Conservation (phyloP, 106 monocot genomes). For the Hemerocallis citrina region DNA sequence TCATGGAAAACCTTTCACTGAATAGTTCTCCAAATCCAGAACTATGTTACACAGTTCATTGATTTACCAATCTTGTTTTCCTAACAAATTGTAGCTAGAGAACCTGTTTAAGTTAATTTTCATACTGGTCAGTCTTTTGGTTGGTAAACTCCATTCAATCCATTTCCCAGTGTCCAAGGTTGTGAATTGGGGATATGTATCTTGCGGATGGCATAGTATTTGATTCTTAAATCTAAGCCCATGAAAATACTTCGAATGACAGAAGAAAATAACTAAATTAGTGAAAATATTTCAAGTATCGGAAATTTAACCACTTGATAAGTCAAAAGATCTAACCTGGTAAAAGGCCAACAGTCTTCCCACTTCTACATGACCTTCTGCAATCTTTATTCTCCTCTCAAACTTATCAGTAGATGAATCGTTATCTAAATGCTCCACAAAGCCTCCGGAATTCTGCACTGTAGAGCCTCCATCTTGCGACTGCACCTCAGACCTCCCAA, state of each 20-base stretch:
- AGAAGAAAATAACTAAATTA: too few relatives aligned
- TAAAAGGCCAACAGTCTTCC: constrained; percentile 86
- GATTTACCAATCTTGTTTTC: not conserved
- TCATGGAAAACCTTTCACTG: too few relatives aligned
- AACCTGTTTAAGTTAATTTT: too few relatives aligned
- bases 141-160: not conserved
- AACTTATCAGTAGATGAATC: constrained; percentile 27
- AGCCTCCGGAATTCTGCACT: constrained; percentile 12
- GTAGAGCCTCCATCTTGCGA: constrained; percentile 14
- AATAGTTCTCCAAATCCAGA: not conserved
- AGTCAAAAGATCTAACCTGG: constrained; percentile 47
- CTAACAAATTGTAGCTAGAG: too few relatives aligned
- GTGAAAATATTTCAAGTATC: too few relatives aligned
- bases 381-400: constrained; percentile 56
- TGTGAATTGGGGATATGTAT: not conserved
- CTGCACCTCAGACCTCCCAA: constrained; percentile 12
- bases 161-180: not conserved
- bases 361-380: constrained; percentile 92
- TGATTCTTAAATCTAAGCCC: not conserved
- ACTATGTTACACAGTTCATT: not conserved
- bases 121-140: not conserved
- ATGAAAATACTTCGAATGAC: too few relatives aligned
- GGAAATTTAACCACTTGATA: not conserved
- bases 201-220: not conserved
- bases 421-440: constrained; percentile 11